A percentile compares a stretch with the other conserved stretches of the same genome.
Conservation (phyloP, 2,329 filamentous ascomycete species). For the Trichoderma endophyticum region DNA sequence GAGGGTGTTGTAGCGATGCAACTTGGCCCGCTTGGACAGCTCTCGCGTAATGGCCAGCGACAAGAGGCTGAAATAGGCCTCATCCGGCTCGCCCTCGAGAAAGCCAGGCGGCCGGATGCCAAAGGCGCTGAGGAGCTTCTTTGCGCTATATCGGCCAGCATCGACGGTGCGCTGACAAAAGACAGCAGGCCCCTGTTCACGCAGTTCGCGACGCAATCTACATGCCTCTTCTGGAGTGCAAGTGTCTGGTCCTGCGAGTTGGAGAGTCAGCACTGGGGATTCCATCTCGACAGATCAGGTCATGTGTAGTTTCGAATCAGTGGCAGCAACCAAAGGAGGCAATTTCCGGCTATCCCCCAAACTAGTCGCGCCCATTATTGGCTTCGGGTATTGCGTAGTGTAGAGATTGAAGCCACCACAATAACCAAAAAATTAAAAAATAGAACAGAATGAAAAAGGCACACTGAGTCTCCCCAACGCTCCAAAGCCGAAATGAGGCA, state of each 20-base stretch:
- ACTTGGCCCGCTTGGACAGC: slow-evolving; percentile 75
- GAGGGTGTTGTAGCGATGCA: slow-evolving; percentile 76
- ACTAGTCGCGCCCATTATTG: background rate
- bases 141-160: slow-evolving; percentile 67
- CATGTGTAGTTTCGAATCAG: background rate
- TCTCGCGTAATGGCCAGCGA: slow-evolving; percentile 76
- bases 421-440: background rate
- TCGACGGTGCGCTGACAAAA: slow-evolving; percentile 74
- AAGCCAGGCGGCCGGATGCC: slow-evolving; percentile 70
- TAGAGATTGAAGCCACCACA: slow-evolving; percentile 3
- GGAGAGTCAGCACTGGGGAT: background rate
- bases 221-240: slow-evolving; percentile 69
- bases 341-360: background rate
- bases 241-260: slow-evolving; percentile 25
- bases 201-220: slow-evolving; percentile 66
- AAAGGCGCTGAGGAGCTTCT: slow-evolving; percentile 84
- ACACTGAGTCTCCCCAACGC: background rate
- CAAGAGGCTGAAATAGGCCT: slow-evolving; percentile 71
- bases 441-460: too few relatives aligned
- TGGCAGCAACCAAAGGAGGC: background rate
- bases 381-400: background rate
- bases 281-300: background rate
- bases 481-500: background rate
- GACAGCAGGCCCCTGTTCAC: slow-evolving; percentile 70
- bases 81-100: slow-evolving; percentile 64